Percentiles rank a stretch among this genome's conserved stretches.
Conservation (phyloP, 2,329 filamentous ascomycete genomes). For the Sarocladium kiliense region DNA sequence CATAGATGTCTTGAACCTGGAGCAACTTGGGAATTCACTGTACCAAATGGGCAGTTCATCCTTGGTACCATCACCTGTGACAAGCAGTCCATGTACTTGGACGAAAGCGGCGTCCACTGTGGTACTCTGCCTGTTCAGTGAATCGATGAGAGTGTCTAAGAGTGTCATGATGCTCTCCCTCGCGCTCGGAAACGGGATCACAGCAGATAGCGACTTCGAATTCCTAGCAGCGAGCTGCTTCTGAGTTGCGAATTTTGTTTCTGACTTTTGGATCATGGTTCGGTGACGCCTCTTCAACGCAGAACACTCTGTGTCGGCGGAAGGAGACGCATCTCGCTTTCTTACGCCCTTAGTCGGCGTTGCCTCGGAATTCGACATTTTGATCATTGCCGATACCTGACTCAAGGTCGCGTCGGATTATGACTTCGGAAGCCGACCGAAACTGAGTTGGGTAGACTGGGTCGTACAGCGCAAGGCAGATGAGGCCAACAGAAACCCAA, state of each 20-base stretch:
- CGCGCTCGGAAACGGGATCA: constrained; percentile 61
- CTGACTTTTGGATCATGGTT: too few species aligned
- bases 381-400: not conserved
- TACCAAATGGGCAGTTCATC: constrained; percentile 41
- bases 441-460: not conserved
- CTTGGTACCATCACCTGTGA: constrained; percentile 40
- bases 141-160: constrained; percentile 53
- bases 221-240: too few species aligned
- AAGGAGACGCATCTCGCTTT: constrained; percentile 21
- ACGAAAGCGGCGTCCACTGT: constrained; percentile 56
- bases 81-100: constrained; percentile 59
- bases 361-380: not conserved
- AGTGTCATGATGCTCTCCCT: constrained; percentile 66
- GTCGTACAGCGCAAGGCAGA: not conserved
- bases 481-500: not conserved
- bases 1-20: too few species aligned
- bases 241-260: too few species aligned
- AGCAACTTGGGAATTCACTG: constrained; percentile 42
- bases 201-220: constrained; percentile 62
- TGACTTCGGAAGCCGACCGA: not conserved
- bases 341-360: not conserved
- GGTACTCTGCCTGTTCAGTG: constrained; percentile 27
- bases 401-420: not conserved
- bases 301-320: constrained; percentile 45
- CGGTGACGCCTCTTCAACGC: too few species aligned